Conservation (phyloP, 2,329 filamentous ascomycete genomes). For the Sporothrix pseudoabietina region DNA sequence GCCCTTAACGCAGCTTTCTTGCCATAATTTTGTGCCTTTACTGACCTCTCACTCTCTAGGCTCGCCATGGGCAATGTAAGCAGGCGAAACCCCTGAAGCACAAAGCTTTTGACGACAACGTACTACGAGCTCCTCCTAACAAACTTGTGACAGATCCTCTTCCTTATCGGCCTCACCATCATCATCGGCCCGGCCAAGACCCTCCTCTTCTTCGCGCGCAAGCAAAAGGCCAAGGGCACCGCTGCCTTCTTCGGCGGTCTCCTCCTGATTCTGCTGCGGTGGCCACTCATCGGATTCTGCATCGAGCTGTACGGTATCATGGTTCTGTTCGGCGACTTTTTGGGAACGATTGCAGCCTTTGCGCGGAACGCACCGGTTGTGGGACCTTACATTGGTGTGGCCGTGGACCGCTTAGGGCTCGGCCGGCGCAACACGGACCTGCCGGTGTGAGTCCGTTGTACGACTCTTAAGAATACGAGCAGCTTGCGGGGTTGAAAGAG, state of each 20-base stretch:
- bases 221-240: conserved; percentile 89
- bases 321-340: conserved; percentile 92
- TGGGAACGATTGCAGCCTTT: conserved; percentile 88
- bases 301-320: conserved; percentile 93
- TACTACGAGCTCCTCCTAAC: not conserved
- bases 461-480: not conserved
- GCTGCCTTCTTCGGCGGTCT: conserved; percentile 85
- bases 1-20: not conserved
- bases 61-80: conserved; percentile 95
- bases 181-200: conserved; percentile 94
- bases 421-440: conserved; percentile 72
- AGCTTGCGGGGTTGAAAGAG: not conserved
- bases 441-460: conserved; percentile 60
- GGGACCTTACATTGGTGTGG: conserved; percentile 79
- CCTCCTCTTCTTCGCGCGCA: conserved; percentile 88
- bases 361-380: conserved; percentile 81
- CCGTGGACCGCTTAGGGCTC: conserved; percentile 70
- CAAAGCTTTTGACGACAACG: not conserved
- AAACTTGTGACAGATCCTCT: conserved; percentile 73
- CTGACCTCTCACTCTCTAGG: conserved; percentile 50
- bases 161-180: conserved; percentile 92
- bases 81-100: not conserved
- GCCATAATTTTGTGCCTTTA: not conserved
- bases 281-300: conserved; percentile 87
- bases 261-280: conserved; percentile 80